Conservation (phyloP, 371 early-diverging fungal genomes). For the Mucor plumbeus region DNA sequence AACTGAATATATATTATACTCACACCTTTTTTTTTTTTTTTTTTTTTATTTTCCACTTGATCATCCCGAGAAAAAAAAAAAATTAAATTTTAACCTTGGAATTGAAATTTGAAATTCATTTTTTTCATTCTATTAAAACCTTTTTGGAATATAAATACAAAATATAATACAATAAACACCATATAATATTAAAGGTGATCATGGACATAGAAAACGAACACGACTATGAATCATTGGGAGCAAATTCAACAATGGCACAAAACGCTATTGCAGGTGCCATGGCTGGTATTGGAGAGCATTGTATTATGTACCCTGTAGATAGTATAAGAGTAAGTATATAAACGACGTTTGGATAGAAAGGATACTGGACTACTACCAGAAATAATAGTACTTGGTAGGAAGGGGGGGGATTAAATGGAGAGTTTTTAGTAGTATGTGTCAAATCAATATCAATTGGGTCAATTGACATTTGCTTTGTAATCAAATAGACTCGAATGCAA, state of each 20-base stretch:
- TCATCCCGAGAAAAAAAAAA: background rate
- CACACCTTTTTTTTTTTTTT: background rate
- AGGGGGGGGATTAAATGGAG: background rate
- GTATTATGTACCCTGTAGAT: conserved; percentile 94
- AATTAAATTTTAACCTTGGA: background rate
- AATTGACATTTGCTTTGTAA: background rate
- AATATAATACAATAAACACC: background rate
- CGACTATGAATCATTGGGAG: conserved; percentile 92
- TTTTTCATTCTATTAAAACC: background rate
- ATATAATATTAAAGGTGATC: background rate
- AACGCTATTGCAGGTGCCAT: conserved; percentile 93
- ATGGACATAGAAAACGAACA: conserved; percentile 39
- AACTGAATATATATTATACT: background rate
- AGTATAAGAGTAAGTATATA: conserved; percentile 78
- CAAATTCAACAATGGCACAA: conserved; percentile 73
- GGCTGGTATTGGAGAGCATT: conserved; percentile 97
- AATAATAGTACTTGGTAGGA: background rate
- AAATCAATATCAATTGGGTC: background rate
- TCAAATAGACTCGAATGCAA: conserved; percentile 52
- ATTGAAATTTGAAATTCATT: background rate
- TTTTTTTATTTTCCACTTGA: background rate
- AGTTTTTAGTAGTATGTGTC: background rate
- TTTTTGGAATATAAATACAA: background rate
- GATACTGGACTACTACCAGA: background rate
- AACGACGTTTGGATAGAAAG: background rate